These are phyloP conservation scores for Gentiana straminea DNA, from an alignment of 257 asterid species.

Conservation along the genomic window DNA sequence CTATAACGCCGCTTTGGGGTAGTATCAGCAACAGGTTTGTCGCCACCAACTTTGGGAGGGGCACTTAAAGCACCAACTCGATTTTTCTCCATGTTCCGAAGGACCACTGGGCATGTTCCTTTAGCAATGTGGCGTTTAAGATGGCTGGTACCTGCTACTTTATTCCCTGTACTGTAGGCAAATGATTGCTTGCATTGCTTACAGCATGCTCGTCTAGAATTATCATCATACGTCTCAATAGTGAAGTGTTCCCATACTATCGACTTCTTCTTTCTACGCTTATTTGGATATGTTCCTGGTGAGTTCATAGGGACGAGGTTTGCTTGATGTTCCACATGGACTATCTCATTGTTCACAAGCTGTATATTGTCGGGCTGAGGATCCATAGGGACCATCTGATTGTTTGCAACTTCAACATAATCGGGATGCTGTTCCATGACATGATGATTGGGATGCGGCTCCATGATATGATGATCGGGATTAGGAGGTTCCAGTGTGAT, in stretches of 20 bases:
- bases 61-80: conserved; percentile 49
- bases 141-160: conserved; percentile 97
- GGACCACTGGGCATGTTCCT: conserved; percentile 77
- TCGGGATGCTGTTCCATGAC: too few relatives aligned
- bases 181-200: conserved; percentile 97
- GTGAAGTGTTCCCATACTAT: conserved; percentile 98
- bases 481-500: too few relatives aligned
- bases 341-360: conserved; percentile 35
- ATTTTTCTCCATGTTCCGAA: conserved; percentile 54
- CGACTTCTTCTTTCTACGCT: conserved; percentile 87
- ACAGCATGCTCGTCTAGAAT: conserved; percentile 83
- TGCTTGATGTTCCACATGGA: conserved; percentile 39
- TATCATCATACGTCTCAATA: conserved; percentile 61
- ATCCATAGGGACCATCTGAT: conserved; percentile 50
- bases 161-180: conserved; percentile 90
- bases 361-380: conserved; percentile 30
- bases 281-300: conserved; percentile 20
- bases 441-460: too few relatives aligned
- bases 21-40: conserved; percentile 27
- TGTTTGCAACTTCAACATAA: conserved; percentile 13
- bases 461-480: too few relatives aligned
- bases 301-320: conserved; percentile 15
- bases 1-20: conserved; percentile 72
- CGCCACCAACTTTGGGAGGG: conserved; percentile 51
- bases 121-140: conserved; percentile 95